A percentile compares a stretch with the other conserved stretches of the same genome.
Evolutionary conservation across 148 eudicot species (phyloP).

Genomic region (Amaranthus hypochondriacus): DNA sequence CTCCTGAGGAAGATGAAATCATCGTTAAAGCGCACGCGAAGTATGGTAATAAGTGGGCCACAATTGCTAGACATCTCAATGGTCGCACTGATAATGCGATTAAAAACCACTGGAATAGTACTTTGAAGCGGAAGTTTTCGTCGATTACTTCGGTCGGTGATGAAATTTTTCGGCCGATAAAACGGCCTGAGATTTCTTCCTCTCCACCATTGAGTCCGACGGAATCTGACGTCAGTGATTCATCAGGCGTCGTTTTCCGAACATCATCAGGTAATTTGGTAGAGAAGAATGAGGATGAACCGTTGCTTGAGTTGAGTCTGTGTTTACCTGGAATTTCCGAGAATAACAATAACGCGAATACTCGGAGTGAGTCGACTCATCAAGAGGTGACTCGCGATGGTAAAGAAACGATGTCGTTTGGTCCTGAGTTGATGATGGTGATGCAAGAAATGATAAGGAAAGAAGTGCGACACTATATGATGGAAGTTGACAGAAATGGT

Average conservation of each 20-base stretch:
- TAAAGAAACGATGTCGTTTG: slow-evolving; percentile 27
- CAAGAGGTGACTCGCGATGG: not conserved
- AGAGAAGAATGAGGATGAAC: slow-evolving; percentile 17
- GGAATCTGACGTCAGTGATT: slow-evolving; percentile 45
- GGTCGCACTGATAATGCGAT: slow-evolving; percentile 76
- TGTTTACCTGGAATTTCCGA: slow-evolving; percentile 25
- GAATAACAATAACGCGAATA: not conserved
- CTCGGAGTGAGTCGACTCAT: not conserved
- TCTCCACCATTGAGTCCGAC: slow-evolving; percentile 24
- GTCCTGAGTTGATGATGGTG: slow-evolving; percentile 39
- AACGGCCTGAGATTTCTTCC: slow-evolving; percentile 22
- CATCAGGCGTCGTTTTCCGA: slow-evolving; percentile 4
- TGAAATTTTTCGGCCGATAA: slow-evolving; percentile 25
- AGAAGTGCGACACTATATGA: slow-evolving; percentile 49
- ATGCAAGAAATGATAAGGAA: slow-evolving; percentile 57
- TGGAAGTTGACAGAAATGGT: slow-evolving; percentile 23
- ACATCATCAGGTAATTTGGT: not conserved
- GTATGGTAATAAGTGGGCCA: slow-evolving; percentile 67
- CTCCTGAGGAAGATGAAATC: slow-evolving; percentile 48
- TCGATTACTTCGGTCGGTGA: slow-evolving; percentile 3
- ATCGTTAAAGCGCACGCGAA: slow-evolving; percentile 42
- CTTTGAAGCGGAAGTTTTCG: slow-evolving; percentile 46
- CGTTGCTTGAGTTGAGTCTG: slow-evolving; percentile 41
- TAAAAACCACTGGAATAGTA: slow-evolving; percentile 78
- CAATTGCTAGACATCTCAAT: slow-evolving; percentile 46